Evolutionary conservation across 768 basidiomycete species (phyloP).

Genomic region (Candolleomyces efflorescens): DNA sequence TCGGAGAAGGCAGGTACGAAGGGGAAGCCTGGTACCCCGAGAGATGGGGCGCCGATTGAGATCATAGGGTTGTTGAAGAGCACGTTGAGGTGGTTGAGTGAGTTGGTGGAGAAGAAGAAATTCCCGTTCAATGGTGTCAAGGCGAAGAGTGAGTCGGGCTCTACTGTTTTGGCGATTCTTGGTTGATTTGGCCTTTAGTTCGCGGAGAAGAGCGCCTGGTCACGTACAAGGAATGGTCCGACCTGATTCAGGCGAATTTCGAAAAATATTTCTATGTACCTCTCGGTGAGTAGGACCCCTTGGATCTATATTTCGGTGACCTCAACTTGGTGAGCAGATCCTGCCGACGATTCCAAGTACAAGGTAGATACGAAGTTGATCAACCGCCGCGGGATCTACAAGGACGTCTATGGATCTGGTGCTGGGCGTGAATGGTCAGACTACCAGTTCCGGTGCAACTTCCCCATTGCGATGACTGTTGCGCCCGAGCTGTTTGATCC

Average conservation of each 20-base stretch:
- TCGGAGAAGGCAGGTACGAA: constrained; percentile 88
- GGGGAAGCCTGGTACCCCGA: constrained; percentile 91
- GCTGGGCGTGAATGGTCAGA: constrained; percentile 90
- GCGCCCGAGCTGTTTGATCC: constrained; percentile 93
- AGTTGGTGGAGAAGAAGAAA: constrained; percentile 54
- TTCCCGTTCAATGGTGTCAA: constrained; percentile 93
- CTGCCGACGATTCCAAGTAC: constrained; percentile 66
- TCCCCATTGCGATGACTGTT: constrained; percentile 94
- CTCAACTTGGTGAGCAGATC: constrained; percentile 41
- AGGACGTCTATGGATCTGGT: constrained; percentile 94
- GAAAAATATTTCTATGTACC: constrained; percentile 93
- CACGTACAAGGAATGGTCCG: constrained; percentile 88
- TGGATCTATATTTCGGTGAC: constrained; percentile 2
- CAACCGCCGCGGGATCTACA: constrained; percentile 94
- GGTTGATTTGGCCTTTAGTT: constrained; percentile 41
- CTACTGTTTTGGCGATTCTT: not conserved
- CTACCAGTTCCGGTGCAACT: constrained; percentile 92
- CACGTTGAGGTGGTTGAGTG: constrained; percentile 83
- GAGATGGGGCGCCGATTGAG: constrained; percentile 95
- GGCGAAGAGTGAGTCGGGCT: constrained; percentile 50
- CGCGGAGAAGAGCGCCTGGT: constrained; percentile 63
- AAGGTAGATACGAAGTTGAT: constrained; percentile 65
- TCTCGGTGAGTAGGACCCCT: constrained; percentile 42
- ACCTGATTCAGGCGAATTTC: constrained; percentile 80
- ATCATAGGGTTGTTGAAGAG: constrained; percentile 93